Base-by-base conservation (phyloP, 441 rosid genomes). In the Pelargonium fulgidum region DNA sequence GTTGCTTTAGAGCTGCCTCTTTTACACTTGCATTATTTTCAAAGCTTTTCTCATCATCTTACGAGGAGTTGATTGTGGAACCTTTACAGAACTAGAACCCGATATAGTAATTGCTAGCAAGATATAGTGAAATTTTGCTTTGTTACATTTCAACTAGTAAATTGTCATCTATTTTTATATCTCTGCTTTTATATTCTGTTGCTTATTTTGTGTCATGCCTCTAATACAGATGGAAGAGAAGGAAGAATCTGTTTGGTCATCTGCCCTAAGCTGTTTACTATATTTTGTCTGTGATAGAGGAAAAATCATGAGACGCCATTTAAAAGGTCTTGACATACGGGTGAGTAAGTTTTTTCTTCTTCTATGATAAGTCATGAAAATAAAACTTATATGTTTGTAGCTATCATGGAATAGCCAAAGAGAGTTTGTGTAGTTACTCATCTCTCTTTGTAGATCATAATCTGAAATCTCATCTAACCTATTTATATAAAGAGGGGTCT, bases 301-400 rank as follows among this genome's bases (percentile, higher is more conserved):
- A 67, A 95, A 85, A 82, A 92, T 95, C 76, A 74, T 81, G 83
- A 83, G 94, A 74, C 85, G 78, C 47, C 85, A 85, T 76, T 81
- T 95, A 79, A 82, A 83, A 77, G 99, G 99, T 72, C 97, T 95
- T 75, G 99, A 92, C 85, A 92, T 95, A 80, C 85, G 99, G 92
- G 99, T 95, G 73, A 81, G 90, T 73, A 52, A 70, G 63, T 80
- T 65, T 67, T 71, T 64, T 71, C 68, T 68, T 56, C 17, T 17
- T 68, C 10, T 42, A 26, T 58, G 62, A 39, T 45, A 16, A 11
- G 16, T 61, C 39, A 11, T 22, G 64, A n/a, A 22, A 13, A 61
- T 61, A 61, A 7, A 10, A 10, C 17, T 17, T 56, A 8, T 56
- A 19, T 61, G 36, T 24, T 61, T 58, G 29, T 9, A 59, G 64